Percentiles rank a stretch among this genome's conserved stretches.
Conservation (phyloP, 2,329 filamentous ascomycete genomes). For the Phaeophleospora eucalypticola region DNA sequence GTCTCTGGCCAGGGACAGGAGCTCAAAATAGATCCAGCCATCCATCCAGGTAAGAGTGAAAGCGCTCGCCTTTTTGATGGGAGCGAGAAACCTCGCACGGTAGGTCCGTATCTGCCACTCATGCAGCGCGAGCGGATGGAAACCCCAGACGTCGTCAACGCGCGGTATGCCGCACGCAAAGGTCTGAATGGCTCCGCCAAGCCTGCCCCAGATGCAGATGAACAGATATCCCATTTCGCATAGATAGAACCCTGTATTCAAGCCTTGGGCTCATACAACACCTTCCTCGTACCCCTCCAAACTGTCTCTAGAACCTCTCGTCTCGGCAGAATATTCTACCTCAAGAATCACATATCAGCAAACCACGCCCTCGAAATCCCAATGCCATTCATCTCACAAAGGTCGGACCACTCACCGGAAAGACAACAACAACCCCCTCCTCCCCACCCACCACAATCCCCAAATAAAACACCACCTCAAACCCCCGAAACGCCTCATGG, state of each 20-base stretch:
- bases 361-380: not conserved
- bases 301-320: conserved; percentile 76
- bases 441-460: conserved; percentile 88
- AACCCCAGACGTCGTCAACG: conserved; percentile 54
- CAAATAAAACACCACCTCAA: conserved; percentile 85
- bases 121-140: conserved; percentile 55
- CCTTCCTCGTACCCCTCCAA: conserved; percentile 79
- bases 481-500: conserved; percentile 89
- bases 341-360: not conserved
- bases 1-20: conserved; percentile 41
- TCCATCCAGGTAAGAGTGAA: conserved; percentile 6
- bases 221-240: conserved; percentile 12
- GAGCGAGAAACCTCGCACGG: conserved; percentile 49
- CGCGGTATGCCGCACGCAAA: conserved; percentile 53
- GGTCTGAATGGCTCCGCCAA: conserved; percentile 31
- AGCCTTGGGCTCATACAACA: conserved; percentile 67
- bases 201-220: conserved; percentile 10
- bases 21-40: conserved; percentile 1
- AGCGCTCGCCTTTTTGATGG: conserved; percentile 51
- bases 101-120: conserved; percentile 56
- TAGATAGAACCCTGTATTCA: too few relatives aligned
- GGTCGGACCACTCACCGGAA: conserved; percentile 61
- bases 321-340: conserved; percentile 63
- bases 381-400: conserved; percentile 2
- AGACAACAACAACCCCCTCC: conserved; percentile 87